Percentiles rank a stretch among this genome's conserved stretches.
These are phyloP conservation scores for Scortechinia acanthostroma DNA, from an alignment of 2,329 filamentous ascomycete genomes.

Conservation along the genomic window DNA sequence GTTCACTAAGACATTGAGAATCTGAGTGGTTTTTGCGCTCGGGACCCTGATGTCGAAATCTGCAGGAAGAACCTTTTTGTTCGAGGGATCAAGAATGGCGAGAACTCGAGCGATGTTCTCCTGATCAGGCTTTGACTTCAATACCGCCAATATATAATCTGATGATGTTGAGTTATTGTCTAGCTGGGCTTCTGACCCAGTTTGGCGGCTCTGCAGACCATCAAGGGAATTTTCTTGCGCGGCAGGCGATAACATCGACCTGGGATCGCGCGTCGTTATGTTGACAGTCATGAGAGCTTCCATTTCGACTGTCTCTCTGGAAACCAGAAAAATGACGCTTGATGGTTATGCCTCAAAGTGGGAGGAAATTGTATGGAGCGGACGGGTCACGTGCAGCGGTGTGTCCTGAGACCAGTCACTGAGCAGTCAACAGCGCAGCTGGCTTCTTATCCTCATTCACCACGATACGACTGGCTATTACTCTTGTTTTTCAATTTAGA, in stretches of 20 bases:
- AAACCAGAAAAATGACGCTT: too few relatives aligned
- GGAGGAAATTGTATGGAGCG: conserved; percentile 1
- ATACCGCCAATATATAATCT: conserved; percentile 32
- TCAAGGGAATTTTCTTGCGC: too few relatives aligned
- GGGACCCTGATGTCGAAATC: conserved; percentile 53
- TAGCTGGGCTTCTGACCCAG: neutral
- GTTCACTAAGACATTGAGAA: conserved; percentile 68
- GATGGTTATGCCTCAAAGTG: too few relatives aligned
- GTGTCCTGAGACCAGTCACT: too few relatives aligned
- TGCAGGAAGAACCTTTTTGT: conserved; percentile 9
- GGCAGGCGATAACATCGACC: neutral
- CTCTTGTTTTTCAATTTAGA: too few relatives aligned
- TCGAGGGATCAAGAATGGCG: conserved; percentile 31
- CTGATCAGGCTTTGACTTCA: conserved; percentile 57
- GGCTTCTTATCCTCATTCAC: too few relatives aligned
- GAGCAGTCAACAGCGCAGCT: too few relatives aligned
- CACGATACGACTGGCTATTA: too few relatives aligned
- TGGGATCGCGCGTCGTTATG: neutral
- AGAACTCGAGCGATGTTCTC: conserved; percentile 44
- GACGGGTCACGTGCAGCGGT: neutral
- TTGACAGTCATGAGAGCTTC: neutral
- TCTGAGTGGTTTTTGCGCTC: conserved; percentile 63
- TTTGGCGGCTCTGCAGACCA: neutral
- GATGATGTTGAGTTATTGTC: neutral
- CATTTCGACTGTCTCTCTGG: too few relatives aligned